Percentiles rank a stretch among this genome's conserved stretches.
phyloP scores from a whole-genome alignment of 495 filamentous ascomycete genomes.

The Cetradonia linearis region DNA sequence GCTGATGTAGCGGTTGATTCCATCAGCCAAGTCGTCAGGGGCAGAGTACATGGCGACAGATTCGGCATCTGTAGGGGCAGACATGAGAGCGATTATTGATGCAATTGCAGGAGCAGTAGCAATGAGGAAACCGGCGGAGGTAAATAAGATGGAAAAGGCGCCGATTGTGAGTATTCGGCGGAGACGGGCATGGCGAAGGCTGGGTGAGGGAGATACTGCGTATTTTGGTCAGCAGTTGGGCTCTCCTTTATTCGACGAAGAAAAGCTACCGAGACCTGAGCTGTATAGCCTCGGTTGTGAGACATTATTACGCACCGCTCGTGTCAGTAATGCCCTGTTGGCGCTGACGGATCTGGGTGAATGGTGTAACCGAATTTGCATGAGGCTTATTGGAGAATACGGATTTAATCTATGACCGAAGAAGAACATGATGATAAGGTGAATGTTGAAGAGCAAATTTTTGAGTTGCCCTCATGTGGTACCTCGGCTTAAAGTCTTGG shows the following conservation, averaged over 20 bases:
- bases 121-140: constrained; percentile 23
- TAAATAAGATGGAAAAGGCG: constrained; percentile 23
- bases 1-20: constrained; percentile 62
- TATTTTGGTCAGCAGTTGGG: not conserved
- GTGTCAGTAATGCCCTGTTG: not conserved
- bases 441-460: not conserved
- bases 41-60: constrained; percentile 58
- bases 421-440: not conserved
- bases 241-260: not conserved
- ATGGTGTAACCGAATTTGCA: not conserved
- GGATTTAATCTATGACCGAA: not conserved
- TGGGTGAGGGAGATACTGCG: constrained; percentile 15
- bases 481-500: too few relatives aligned
- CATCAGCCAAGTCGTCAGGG: constrained; percentile 45
- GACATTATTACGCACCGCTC: not conserved
- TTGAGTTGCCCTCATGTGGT: too few relatives aligned
- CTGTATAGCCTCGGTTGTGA: constrained; percentile 9
- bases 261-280: constrained; percentile 8
- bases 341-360: not conserved
- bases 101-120: constrained; percentile 22
- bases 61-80: constrained; percentile 55
- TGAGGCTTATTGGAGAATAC: not conserved
- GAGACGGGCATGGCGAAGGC: constrained; percentile 18
- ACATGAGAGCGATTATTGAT: constrained; percentile 19
- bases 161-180: constrained; percentile 20